phyloP scores from a whole-genome alignment of 2,329 filamentous ascomycete species.

The Diaporthe sp. region DNA sequence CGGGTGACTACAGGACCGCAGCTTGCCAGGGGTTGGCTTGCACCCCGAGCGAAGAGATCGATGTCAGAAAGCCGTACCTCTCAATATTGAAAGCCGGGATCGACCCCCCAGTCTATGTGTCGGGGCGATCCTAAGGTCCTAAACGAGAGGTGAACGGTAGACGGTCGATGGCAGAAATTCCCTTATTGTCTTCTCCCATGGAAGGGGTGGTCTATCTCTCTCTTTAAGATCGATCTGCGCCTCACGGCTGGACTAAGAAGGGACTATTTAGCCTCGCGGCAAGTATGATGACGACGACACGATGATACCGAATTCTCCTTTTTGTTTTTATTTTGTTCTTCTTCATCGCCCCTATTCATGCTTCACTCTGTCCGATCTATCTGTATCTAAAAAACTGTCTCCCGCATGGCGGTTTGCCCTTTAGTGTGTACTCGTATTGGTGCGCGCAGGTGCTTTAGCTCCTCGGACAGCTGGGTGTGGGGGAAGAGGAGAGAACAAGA shows the following conservation, averaged over 20 bases:
- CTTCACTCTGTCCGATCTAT: background rate
- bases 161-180: conserved; percentile 19
- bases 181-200: conserved; percentile 21
- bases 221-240: conserved; percentile 49
- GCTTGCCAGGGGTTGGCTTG: conserved; percentile 27
- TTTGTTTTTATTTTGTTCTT: conserved; percentile 2
- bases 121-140: background rate
- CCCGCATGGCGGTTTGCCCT: background rate
- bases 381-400: background rate
- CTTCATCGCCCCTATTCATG: conserved; percentile 23
- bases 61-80: conserved; percentile 15
- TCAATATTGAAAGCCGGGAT: background rate
- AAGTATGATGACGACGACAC: conserved; percentile 45
- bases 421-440: background rate
- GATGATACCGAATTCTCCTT: conserved; percentile 42
- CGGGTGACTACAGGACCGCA: conserved; percentile 48
- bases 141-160: background rate
- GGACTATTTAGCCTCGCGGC: conserved; percentile 50
- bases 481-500: background rate
- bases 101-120: background rate
- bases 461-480: background rate
- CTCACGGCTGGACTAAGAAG: conserved; percentile 50
- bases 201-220: conserved; percentile 35
- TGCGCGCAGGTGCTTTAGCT: background rate
- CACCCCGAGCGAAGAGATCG: conserved; percentile 21